Base-by-base conservation (phyloP, 768 basidiomycete genomes). In the Cystobasidium onofrii region DNA sequence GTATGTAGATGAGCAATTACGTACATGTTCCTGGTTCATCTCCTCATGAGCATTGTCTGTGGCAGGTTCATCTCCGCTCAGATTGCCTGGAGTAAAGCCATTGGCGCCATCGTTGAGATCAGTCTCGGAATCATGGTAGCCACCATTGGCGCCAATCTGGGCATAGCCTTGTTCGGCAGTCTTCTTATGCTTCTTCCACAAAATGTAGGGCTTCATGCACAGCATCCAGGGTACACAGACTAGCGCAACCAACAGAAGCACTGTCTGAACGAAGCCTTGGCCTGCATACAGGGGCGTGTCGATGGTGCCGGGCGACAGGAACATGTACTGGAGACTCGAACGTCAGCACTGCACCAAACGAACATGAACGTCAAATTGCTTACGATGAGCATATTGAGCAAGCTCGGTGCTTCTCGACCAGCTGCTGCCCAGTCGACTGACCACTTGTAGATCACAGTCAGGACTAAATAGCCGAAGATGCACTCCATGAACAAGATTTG, bases 391-490 rank as follows among this genome's bases (percentile, higher is more conserved):
- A 82, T 81, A 76, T 81, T 95, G 79, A 99, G 84, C 65, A 99
- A 84, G 60, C 91, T 92, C 0, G 96, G 96, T 17, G 96, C 92
- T 41, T 84, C 82, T 9, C 85, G 86, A 1, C 85, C 77, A 15
- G 88, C 84, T 66, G 83, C 85, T 6, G 87, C 84, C 96, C 96
- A 99, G 82, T 99, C 91, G 74, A 92, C 84, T 31, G 87, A 86
- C 96, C 96, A 99, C 81, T 99, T 98, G 88, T 94, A 93, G 77
- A 97, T 81, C 83, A 98, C 96, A 82, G 91, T 93, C 73, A 95
- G 74, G 65, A 90, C 90, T 41, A 98, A 87, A 81, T 98, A 98
- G 27, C 75, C 96, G 79, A 99, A 99, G 81, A 99, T 96, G 20
- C 91, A 93, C 81, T 95, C 90, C 76, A 99, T 84, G 86, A 99